These are phyloP conservation scores for Fraxinus paxiana DNA, from an alignment of 305 asterid species.

Conservation along the genomic window DNA sequence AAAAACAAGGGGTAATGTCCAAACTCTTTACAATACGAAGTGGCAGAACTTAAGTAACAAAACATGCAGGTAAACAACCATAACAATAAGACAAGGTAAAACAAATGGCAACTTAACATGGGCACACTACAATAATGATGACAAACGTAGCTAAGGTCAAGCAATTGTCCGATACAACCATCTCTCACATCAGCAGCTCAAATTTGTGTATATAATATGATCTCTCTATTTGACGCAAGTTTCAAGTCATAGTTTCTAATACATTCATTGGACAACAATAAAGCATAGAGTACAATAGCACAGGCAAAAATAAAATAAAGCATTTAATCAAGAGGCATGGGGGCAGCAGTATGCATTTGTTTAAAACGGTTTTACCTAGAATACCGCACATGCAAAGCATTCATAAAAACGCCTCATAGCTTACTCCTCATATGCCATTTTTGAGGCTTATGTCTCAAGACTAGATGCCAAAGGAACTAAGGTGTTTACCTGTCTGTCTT, in stretches of 20 bases:
- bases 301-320: background rate
- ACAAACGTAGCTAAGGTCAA: slow-evolving; percentile 1
- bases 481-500: background rate
- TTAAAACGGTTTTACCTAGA: background rate
- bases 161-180: background rate
- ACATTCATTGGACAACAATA: background rate
- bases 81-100: background rate
- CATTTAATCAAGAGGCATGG: background rate
- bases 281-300: background rate
- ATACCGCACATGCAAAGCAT: background rate
- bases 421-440: background rate
- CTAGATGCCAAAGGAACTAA: background rate
- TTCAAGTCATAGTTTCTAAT: background rate
- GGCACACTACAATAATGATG: background rate
- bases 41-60: slow-evolving; percentile 3
- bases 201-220: background rate
- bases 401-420: background rate
- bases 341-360: background rate
- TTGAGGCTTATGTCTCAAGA: background rate
- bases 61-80: background rate
- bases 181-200: background rate
- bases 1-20: slow-evolving; percentile 13
- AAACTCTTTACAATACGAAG: background rate
- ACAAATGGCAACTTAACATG: background rate
- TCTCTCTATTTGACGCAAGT: background rate